Base-by-base conservation (phyloP, 164 flowering plant species). In the Saururus chinensis region DNA sequence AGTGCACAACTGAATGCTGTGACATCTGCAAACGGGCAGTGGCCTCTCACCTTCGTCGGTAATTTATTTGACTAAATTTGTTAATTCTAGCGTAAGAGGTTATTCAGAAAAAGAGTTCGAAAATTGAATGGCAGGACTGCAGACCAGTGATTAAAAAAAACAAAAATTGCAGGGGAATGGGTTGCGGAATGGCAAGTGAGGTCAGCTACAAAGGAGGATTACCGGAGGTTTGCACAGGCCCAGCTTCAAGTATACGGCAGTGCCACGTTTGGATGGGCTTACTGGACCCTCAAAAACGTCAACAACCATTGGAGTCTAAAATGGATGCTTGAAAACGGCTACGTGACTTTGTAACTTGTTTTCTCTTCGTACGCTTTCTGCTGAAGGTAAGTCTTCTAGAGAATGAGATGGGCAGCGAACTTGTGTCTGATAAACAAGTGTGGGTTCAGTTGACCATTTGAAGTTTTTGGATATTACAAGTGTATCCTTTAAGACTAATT, bases 231-330 rank as follows among this genome's bases (percentile, higher is more conserved):
- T 66, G 82, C 78, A 0, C 58, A 75, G 62, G 86, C 89, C 1
- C 83, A 88, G 58, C 30, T 85, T 17, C 72, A 84, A 1, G 85
- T 88, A 20, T 84, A 22, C 55, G 86, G 84, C 13, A 60, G 73
- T 0, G 85, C 88, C 25, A 67, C 79, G 25, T 84, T 85, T 59
- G 92, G 96, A 37, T 86, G 96, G 96, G 89, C 88, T 22, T 86
- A 84, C 57, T 88, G 88, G 92, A 72, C 84, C 20, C 66, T 77
- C 0, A 84, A 77, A 74, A 81, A 79, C 54, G 85, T 72, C 16
- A 69, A 77, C 30, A 63, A 70, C 20, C 81, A 83, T 45, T 87
- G 87, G 89, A 85, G 86, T 61, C 24, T 87, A 52, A 66, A 84
- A 61, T 85, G 89, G 92, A 81, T 85, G 88, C 81, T 85, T 53